These are phyloP conservation scores for Edaphochlamys debaryana DNA, from an alignment of 139 green algal genomes.

Conservation along the genomic window DNA sequence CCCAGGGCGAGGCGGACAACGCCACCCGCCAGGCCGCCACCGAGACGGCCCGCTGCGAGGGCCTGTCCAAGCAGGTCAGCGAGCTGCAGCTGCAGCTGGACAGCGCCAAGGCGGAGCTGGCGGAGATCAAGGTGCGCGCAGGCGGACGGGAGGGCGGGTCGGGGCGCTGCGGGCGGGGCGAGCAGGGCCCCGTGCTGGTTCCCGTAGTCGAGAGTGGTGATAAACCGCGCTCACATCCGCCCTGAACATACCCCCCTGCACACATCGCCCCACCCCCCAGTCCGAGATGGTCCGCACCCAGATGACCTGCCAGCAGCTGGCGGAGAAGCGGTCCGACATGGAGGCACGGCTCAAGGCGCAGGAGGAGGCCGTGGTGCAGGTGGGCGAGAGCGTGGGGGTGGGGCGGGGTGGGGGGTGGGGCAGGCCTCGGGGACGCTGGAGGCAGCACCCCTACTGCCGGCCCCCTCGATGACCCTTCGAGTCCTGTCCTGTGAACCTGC, in stretches of 20 bases:
- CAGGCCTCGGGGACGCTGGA: too few species aligned
- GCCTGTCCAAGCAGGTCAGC: conserved; percentile 21
- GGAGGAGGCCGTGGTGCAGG: conserved; percentile 25
- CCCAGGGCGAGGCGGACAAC: conserved; percentile 6
- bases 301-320: conserved; percentile 19
- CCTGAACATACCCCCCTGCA: too few species aligned
- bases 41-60: background rate
- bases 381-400: background rate
- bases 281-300: conserved; percentile 8
- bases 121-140: conserved; percentile 9
- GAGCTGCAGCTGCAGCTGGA: background rate
- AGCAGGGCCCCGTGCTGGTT: too few species aligned
- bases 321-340: conserved; percentile 10
- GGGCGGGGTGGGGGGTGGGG: too few species aligned
- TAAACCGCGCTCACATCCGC: too few species aligned
- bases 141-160: too few species aligned
- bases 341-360: conserved; percentile 11
- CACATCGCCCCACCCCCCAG: background rate
- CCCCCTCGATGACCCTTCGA: too few species aligned
- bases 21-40: background rate
- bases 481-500: too few species aligned
- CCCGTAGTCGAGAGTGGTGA: too few species aligned
- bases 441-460: too few species aligned
- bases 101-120: background rate
- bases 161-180: too few species aligned